These are phyloP conservation scores for Didymosphaeria variabile DNA, from an alignment of 2,329 filamentous ascomycete species.

Conservation along the genomic window DNA sequence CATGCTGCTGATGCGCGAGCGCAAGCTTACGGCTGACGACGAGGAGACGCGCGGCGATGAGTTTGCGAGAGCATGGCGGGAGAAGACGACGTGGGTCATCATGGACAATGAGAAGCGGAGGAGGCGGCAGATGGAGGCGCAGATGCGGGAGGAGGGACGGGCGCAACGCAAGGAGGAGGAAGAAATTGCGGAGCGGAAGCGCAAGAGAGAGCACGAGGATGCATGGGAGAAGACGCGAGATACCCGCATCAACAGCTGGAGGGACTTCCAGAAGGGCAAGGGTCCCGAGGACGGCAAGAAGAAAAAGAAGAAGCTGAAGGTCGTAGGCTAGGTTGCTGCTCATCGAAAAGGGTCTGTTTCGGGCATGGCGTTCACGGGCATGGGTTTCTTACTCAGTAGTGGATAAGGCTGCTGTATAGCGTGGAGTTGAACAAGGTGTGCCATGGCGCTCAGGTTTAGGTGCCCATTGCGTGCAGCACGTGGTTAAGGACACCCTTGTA, in stretches of 20 bases:
- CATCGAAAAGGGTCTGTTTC: background rate
- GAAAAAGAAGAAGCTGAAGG: constrained; percentile 65
- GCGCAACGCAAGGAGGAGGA: constrained; percentile 87
- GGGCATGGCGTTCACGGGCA: constrained; percentile 10
- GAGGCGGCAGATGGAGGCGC: constrained; percentile 85
- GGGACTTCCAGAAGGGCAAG: constrained; percentile 80
- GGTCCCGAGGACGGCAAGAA: constrained; percentile 55
- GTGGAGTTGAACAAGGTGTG: constrained; percentile 3
- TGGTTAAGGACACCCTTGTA: constrained; percentile 6
- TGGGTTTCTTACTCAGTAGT: constrained; percentile 1
- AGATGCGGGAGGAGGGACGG: constrained; percentile 95
- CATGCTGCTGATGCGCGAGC: constrained; percentile 91
- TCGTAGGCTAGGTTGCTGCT: constrained; percentile 52
- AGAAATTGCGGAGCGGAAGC: constrained; percentile 72
- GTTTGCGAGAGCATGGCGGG: constrained; percentile 86
- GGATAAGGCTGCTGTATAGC: constrained; percentile 1
- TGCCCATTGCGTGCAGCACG: constrained; percentile 4
- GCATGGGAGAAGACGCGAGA: constrained; percentile 95
- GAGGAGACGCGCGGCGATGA: constrained; percentile 84
- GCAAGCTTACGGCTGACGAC: constrained; percentile 90
- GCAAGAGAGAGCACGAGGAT: constrained; percentile 84
- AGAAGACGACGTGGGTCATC: constrained; percentile 88
- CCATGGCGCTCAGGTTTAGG: constrained; percentile 1
- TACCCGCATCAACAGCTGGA: constrained; percentile 91
- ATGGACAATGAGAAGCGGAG: constrained; percentile 91